These are phyloP conservation scores for Fusarium globosum DNA, from an alignment of 2,329 filamentous ascomycete genomes.

Conservation along the genomic window DNA sequence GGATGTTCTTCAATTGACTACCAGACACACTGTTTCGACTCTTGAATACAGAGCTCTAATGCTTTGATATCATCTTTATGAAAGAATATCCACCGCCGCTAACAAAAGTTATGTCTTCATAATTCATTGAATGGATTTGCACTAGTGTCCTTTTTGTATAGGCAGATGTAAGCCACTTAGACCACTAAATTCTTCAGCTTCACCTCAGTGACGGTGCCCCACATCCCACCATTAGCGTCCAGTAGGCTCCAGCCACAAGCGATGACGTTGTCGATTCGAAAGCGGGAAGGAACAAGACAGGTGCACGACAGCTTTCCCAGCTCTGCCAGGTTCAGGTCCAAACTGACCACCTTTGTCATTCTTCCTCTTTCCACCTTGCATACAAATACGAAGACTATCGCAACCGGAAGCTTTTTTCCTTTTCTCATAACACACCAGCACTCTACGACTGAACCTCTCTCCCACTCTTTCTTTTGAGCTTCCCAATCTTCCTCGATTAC, in stretches of 20 bases:
- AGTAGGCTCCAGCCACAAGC: constrained; percentile 45
- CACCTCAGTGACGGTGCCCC: background rate
- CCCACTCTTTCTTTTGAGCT: constrained; percentile 11
- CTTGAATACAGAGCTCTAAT: background rate
- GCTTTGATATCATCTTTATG: constrained; percentile 1
- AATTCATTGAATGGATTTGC: constrained; percentile 5
- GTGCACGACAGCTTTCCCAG: constrained; percentile 39
- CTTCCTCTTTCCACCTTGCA: constrained; percentile 9
- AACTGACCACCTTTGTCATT: constrained; percentile 48
- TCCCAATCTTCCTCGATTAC: constrained; percentile 6
- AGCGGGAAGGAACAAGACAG: constrained; percentile 33
- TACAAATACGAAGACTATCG: constrained; percentile 34
- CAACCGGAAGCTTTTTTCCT: constrained; percentile 5
- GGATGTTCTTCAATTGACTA: background rate
- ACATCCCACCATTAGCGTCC: constrained; percentile 25
- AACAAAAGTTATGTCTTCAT: constrained; percentile 19
- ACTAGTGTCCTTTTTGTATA: background rate
- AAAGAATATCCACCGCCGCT: background rate
- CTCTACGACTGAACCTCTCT: background rate
- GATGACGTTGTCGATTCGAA: constrained; percentile 52
- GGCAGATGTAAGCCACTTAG: background rate
- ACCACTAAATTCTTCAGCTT: constrained; percentile 20
- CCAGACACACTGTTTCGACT: background rate
- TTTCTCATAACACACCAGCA: background rate
- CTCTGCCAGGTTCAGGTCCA: constrained; percentile 33